These are phyloP conservation scores for Papiliotrema fonsecae DNA, from an alignment of 1,284 basidiomycete genomes.

Conservation along the genomic window DNA sequence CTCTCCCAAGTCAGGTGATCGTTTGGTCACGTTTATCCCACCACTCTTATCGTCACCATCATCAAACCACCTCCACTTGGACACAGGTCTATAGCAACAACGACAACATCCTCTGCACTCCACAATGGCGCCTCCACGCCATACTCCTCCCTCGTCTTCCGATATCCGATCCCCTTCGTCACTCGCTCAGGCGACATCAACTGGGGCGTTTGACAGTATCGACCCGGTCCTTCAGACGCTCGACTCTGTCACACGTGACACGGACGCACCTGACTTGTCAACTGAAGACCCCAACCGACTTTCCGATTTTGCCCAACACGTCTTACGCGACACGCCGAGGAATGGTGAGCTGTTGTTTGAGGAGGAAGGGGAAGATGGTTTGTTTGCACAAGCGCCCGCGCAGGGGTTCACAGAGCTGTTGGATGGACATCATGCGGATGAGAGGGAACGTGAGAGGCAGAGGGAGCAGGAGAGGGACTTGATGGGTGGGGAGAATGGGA, in stretches of 20 bases:
- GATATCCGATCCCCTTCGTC: neutral
- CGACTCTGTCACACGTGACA: slow-evolving; percentile 3
- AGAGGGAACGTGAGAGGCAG: neutral
- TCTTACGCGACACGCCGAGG: slow-evolving; percentile 4
- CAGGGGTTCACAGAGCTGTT: slow-evolving; percentile 16
- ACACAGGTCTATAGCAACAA: too few species aligned
- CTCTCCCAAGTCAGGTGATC: too few species aligned
- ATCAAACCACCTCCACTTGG: too few species aligned
- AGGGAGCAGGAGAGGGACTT: neutral
- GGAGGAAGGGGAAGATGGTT: slow-evolving; percentile 9
- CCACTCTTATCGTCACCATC: too few species aligned
- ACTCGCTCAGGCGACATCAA: neutral
- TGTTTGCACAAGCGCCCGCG: slow-evolving; percentile 12
- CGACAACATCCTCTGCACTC: too few species aligned
- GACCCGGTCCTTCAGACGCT: slow-evolving; percentile 13
- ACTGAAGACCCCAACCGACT: slow-evolving; percentile 13
- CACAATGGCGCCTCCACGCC: neutral
- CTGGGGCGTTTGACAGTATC: too few species aligned
- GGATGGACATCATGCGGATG: slow-evolving; percentile 4
- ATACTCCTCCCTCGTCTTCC: neutral
- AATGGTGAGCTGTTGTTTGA: neutral
- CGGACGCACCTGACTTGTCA: neutral
- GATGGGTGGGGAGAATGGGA: neutral
- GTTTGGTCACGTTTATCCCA: too few species aligned
- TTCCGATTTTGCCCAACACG: slow-evolving; percentile 23